Percentiles rank a stretch among this genome's conserved stretches.
phyloP scores from a whole-genome alignment of 768 basidiomycete genomes.

The Leccinum sublutescens region DNA sequence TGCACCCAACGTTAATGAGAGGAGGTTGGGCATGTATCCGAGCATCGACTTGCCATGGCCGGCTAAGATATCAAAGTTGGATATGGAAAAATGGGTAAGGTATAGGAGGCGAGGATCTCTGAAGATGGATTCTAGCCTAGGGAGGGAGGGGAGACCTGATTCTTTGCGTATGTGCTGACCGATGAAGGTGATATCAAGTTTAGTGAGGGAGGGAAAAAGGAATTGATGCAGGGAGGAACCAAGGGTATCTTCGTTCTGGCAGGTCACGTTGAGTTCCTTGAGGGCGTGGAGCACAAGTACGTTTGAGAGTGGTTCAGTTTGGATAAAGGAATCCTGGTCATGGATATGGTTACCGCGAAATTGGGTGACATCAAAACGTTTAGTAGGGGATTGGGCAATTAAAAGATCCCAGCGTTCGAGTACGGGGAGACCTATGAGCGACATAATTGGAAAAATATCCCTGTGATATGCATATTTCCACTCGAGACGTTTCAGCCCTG shows the following conservation, averaged over 20 bases:
- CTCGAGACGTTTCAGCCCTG: slow-evolving; percentile 41
- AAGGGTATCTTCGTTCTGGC: slow-evolving; percentile 39
- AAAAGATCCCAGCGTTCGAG: slow-evolving; percentile 46
- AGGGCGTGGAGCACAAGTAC: slow-evolving; percentile 32
- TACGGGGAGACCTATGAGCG: slow-evolving; percentile 38
- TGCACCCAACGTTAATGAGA: slow-evolving; percentile 45
- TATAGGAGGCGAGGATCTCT: slow-evolving; percentile 53
- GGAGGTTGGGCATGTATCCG: slow-evolving; percentile 51
- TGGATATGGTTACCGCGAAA: slow-evolving; percentile 32
- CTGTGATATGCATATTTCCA: slow-evolving; percentile 46
- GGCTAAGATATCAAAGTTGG: slow-evolving; percentile 42
- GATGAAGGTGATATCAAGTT: slow-evolving; percentile 43
- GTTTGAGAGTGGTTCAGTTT: slow-evolving; percentile 27
- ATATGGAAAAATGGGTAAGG: slow-evolving; percentile 51
- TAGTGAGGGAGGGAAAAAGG: slow-evolving; percentile 43
- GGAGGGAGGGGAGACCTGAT: slow-evolving; percentile 35
- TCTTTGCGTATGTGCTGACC: slow-evolving; percentile 28
- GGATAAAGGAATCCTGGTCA: slow-evolving; percentile 31
- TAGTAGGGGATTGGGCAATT: slow-evolving; percentile 35
- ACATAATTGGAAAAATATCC: slow-evolving; percentile 44
- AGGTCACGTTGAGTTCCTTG: slow-evolving; percentile 44
- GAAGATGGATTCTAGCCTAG: slow-evolving; percentile 51
- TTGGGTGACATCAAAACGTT: slow-evolving; percentile 26
- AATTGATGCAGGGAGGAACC: slow-evolving; percentile 42
- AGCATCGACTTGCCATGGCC: slow-evolving; percentile 44